Evolutionary conservation across 2,329 filamentous ascomycete genomes (phyloP), one percentile per base, ranked within the genome.

Genomic region (Xylariaceae sp.): DNA sequence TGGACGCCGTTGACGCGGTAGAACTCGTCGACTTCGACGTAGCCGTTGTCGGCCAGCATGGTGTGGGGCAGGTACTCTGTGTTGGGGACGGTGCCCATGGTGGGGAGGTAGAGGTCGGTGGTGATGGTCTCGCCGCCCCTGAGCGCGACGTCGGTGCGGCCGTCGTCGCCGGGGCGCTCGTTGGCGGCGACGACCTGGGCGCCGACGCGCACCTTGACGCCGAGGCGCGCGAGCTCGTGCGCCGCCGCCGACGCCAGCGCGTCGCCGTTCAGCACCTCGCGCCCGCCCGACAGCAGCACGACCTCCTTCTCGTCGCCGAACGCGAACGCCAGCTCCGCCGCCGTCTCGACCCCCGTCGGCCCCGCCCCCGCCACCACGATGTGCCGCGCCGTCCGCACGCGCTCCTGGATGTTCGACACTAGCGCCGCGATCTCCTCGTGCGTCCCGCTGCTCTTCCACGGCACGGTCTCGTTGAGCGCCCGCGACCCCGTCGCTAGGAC

Each of bases 311-410:
- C 71, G 60, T 76, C 77, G 59, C 60, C 62, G 67, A 75, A 85
- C 61, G 78, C 79, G 68, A 74, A 79, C 46, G 74, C 77, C 21
- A 86, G 75, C 73, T 86, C 83, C 41, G 77, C 81, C 2, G 80
- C 79, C 3, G 77, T 68, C 71, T 86, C 83, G 51, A 83, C 75
- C 51, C 83, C 83, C 1, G 83, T 86, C 45, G 78, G 63, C 40
- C 83, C 83, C 1, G 77, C 82, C 48, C 83, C 83, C 2, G 76
- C 83, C n/a, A 86, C 71, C 54, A 85, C 75, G 64, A 86, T 78
- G 68, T 80, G 78, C 57, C 72, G 72, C 3, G 83, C 83, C 1
- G 71, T 70, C 40, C 65, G 62, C 52, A 85, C 74, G 48, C 71
- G 71, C 7, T 73, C 70, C 42, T 75, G 72, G 1, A 76, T 77